Base-by-base conservation (phyloP, 257 asterid genomes). In the Solanum boliviense region DNA sequence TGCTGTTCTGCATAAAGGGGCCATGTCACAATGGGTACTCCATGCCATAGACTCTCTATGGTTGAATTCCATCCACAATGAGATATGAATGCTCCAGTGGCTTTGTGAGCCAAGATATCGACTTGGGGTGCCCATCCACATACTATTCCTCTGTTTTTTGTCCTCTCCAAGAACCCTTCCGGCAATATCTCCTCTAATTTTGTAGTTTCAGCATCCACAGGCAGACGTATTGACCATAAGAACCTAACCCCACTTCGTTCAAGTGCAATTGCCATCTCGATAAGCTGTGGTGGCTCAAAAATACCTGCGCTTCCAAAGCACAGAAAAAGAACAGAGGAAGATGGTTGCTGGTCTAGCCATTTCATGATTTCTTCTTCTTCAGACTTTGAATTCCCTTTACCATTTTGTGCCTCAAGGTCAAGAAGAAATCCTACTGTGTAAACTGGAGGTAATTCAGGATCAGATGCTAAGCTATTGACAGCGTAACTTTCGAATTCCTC, bases 1-100 rank as follows among this genome's bases (percentile, higher is more conserved):
- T 72, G 72, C 38, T 86, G 88, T 79, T 86, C 88, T 15, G 84
- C 88, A 1, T 86, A 86, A 44, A 86, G 65, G 7, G 88, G 88
- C 84, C 84, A 86, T 38, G 88, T 86, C 52, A 86, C 73, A 18
- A 86, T 72, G 20, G 88, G 84, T 6, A 86, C 88, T 25, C 84
- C 88, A 27, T 86, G 84, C 72, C 84, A 70, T 60, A 44, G 0
- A 11, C 84, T 46, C 48, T 86, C 88, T 11, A 72, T 6, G 13
- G 68, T 46, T 18, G 88, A 86, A 76, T 86, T 86, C 84, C 88
- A 86, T 0, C 88, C 88, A 29, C 88, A 86, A 38, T 86, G 88
- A 1, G 84, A 86, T 12, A 86, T 29, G 1, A 86, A 86, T 7
- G 73, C 84, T 36, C 71, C 84, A 23, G 72, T 72, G 10, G 84